Base-by-base conservation (phyloP, 2,329 filamentous ascomycete genomes). In the Cordyceps cicadae region DNA sequence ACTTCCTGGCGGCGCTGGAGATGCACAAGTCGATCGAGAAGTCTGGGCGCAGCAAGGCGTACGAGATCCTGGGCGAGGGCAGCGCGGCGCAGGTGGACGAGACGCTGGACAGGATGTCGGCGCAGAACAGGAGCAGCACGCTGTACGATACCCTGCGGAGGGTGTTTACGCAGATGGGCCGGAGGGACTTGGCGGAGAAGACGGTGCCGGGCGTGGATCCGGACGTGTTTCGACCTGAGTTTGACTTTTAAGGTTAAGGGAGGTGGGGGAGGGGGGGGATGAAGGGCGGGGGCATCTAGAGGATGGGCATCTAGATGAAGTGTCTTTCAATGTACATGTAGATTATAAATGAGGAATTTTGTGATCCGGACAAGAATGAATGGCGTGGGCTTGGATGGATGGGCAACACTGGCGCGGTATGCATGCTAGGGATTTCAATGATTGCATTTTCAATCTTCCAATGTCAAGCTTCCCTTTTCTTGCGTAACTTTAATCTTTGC, bases 21-120 rank as follows among this genome's bases (percentile, higher is more conserved):
- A 97, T 99, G 92, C 94, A 99, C 79, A 92, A 94, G 72, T 87
- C 92, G 7, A 91, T 96, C 15, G 92, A 97, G 76, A 85, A 85
- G 69, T 89, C 92, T 70, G 92, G 91, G 5, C 83, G 90, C 62
- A 88, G 90, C 70, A 87, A 89, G 73, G 93, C 91, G 3, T 81
- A 89, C 59, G 90, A 97, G 76, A 86, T 96, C 15, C 81, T 96
- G 1, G 88, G 87, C 58, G 77, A 76, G 43, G 79, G 73, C 11
- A 77, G 73, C 12, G 68, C 64, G 11, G 66, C 68, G 41, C 68
- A 72, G 48, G 71, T 77, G 26, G 92, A 97, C 68, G 85, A 84
- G 61, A 86, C 90, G 66, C 80, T 97, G 21, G 90, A 96, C 70
- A 83, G 88, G 63, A 92, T 96, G 87, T 88, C 95, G 59, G 88